A percentile compares a stretch with the other conserved stretches of the same genome.
Evolutionary conservation across 192 early-diverging fungal species (phyloP).

Genomic region (Backusella circina): DNA sequence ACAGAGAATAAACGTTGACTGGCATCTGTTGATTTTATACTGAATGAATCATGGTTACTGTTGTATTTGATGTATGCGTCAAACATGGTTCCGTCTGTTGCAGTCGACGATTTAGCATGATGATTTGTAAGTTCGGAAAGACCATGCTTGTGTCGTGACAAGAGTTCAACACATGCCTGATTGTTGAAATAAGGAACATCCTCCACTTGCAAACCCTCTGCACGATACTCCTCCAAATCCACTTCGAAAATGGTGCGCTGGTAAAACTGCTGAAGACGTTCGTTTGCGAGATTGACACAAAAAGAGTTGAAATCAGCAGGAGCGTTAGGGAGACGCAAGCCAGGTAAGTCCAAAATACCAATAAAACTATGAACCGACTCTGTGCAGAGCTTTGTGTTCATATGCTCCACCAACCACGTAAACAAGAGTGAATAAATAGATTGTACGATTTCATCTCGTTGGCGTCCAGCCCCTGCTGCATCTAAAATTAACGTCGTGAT

Average conservation of each 20-base stretch:
- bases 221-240: conserved; percentile 53
- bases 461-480: conserved; percentile 61
- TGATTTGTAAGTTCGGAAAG: conserved; percentile 62
- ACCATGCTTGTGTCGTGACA: conserved; percentile 63
- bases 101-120: conserved; percentile 45
- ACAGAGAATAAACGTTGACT: conserved; percentile 65
- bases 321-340: conserved; percentile 52
- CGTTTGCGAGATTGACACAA: conserved; percentile 65
- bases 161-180: conserved; percentile 65
- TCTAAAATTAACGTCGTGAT: conserved; percentile 82
- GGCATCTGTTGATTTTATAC: conserved; percentile 31
- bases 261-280: conserved; percentile 78
- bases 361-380: conserved; percentile 70
- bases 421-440: conserved; percentile 83
- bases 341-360: conserved; percentile 83
- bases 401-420: conserved; percentile 79
- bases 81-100: conserved; percentile 48
- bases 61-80: conserved; percentile 53
- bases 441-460: conserved; percentile 69
- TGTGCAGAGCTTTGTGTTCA: conserved; percentile 78
- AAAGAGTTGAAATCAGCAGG: conserved; percentile 64
- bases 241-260: conserved; percentile 70
- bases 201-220: conserved; percentile 57
- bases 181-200: conserved; percentile 60
- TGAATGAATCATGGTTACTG: conserved; percentile 44